A percentile compares a stretch with the other conserved stretches of the same genome.
Evolutionary conservation across 1,284 basidiomycete species (phyloP).

Genomic region (Coriolopsis trogii): DNA sequence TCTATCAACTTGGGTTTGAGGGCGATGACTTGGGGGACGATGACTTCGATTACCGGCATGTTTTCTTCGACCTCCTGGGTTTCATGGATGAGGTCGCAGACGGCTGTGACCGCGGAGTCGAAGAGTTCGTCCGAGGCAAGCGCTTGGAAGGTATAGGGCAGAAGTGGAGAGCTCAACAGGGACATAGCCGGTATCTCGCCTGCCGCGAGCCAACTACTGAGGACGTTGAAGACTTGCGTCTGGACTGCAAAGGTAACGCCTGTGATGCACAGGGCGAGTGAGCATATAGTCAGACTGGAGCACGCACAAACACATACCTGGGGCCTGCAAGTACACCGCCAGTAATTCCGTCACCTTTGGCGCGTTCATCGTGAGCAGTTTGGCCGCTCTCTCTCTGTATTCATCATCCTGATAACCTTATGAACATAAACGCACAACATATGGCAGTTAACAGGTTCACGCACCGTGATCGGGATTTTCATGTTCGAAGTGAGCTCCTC

Average conservation of each 20-base stretch:
- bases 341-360: constrained; percentile 79
- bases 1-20: constrained; percentile 67
- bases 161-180: constrained; percentile 82
- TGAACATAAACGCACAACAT: too few relatives aligned
- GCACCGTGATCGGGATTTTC: constrained; percentile 86
- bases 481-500: constrained; percentile 89
- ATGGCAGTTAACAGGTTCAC: too few relatives aligned
- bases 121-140: constrained; percentile 87
- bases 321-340: constrained; percentile 88
- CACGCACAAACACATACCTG: constrained; percentile 57
- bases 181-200: constrained; percentile 78
- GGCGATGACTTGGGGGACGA: constrained; percentile 83
- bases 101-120: constrained; percentile 88
- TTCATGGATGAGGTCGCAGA: constrained; percentile 97
- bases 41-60: constrained; percentile 84
- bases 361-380: constrained; percentile 75
- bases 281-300: constrained; percentile 2
- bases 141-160: constrained; percentile 83
- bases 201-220: constrained; percentile 87
- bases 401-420: constrained; percentile 74
- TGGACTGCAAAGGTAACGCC: constrained; percentile 88
- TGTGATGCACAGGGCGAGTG: constrained; percentile 34
- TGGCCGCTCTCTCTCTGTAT: constrained; percentile 66
- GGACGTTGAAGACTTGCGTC: constrained; percentile 82
- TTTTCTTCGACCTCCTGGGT: constrained; percentile 98